Evolutionary conservation across 1,284 basidiomycete species (phyloP).

Genomic region (Thelephora terrestris): DNA sequence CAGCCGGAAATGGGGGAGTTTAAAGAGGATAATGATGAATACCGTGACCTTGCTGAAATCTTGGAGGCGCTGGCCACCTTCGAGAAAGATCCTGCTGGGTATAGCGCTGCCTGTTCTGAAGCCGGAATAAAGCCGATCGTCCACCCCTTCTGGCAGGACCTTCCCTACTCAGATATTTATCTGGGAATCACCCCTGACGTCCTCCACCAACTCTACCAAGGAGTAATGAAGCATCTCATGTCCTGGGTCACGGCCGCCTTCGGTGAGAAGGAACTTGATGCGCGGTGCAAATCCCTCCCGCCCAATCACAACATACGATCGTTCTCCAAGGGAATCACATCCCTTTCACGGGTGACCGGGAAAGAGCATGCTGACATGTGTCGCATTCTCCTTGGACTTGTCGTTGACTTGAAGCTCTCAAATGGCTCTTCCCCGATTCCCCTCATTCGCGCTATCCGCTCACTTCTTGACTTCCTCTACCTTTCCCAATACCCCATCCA

Average conservation of each 20-base stretch:
- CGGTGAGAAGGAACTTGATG: not conserved
- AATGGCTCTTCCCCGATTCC: too few species aligned
- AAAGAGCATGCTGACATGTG: too few species aligned
- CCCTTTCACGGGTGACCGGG: too few species aligned
- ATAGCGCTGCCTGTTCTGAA: too few species aligned
- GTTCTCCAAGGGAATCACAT: not conserved
- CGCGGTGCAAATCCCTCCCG: not conserved
- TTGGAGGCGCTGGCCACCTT: constrained; percentile 4
- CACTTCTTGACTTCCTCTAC: too few species aligned
- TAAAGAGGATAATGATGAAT: not conserved
- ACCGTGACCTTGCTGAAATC: constrained; percentile 5
- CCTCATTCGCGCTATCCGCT: too few species aligned
- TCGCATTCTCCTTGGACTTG: too few species aligned
- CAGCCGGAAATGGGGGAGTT: constrained; percentile 7
- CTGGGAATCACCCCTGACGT: too few species aligned
- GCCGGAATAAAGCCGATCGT: constrained; percentile 8
- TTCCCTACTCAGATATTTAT: constrained; percentile 21
- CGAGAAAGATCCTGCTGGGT: not conserved
- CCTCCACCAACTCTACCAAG: too few species aligned
- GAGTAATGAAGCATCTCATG: constrained; percentile 19
- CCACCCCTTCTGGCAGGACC: constrained; percentile 21
- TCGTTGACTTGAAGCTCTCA: too few species aligned
- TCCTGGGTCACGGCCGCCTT: not conserved
- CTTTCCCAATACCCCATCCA: too few species aligned
- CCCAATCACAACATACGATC: not conserved